Evolutionary conservation across 345 rosid species (phyloP).

Genomic region (Eucalyptus victrix): DNA sequence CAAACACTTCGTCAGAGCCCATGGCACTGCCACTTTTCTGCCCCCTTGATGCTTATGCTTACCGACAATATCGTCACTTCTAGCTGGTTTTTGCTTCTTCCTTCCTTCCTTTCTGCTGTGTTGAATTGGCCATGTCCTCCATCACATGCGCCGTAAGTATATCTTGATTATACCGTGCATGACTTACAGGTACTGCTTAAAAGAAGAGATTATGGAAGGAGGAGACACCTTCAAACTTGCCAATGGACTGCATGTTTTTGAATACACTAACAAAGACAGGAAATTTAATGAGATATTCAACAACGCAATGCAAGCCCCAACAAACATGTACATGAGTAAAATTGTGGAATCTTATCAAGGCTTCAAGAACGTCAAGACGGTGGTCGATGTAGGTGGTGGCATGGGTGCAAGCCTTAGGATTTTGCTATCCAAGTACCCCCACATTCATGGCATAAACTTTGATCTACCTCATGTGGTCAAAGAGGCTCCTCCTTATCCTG

Average conservation of each 20-base stretch:
- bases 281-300: slow-evolving; percentile 14
- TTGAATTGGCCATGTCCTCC: neutral
- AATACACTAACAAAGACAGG: slow-evolving; percentile 6
- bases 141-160: neutral
- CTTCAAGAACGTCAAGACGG: neutral
- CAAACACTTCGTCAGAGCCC: slow-evolving; percentile 14
- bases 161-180: slow-evolving; percentile 19
- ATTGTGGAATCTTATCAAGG: slow-evolving; percentile 8
- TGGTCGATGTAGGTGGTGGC: slow-evolving; percentile 26
- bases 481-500: slow-evolving; percentile 14
- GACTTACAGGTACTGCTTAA: slow-evolving; percentile 6
- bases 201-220: slow-evolving; percentile 16
- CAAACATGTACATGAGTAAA: slow-evolving; percentile 3
- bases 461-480: slow-evolving; percentile 14
- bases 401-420: slow-evolving; percentile 1
- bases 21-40: slow-evolving; percentile 12
- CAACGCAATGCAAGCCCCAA: slow-evolving; percentile 2
- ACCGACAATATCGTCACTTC: slow-evolving; percentile 11
- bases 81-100: neutral
- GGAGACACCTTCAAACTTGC: slow-evolving; percentile 4
- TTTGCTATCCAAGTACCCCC: slow-evolving; percentile 3
- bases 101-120: neutral
- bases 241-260: slow-evolving; percentile 6
- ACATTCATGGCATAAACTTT: slow-evolving; percentile 9
- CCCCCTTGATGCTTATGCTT: slow-evolving; percentile 16